phyloP scores from a whole-genome alignment of 2,329 filamentous ascomycete species.

The Penicillium sp. region DNA sequence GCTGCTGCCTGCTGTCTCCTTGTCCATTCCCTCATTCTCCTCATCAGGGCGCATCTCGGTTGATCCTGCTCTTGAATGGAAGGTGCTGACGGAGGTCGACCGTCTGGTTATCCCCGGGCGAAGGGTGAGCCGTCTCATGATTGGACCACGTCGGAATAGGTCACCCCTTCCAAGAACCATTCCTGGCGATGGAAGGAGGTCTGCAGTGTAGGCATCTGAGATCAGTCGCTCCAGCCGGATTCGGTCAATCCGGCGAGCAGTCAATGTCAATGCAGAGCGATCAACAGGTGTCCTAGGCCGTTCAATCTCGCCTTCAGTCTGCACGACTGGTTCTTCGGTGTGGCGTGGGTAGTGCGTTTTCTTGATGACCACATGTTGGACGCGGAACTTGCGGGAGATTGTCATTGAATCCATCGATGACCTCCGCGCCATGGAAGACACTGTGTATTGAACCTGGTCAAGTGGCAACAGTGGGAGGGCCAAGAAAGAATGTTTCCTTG shows the following conservation, averaged over 20 bases:
- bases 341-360: slow-evolving; percentile 72
- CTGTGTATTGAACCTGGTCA: slow-evolving; percentile 71
- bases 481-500: slow-evolving; percentile 42
- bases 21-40: slow-evolving; percentile 15
- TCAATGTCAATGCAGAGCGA: slow-evolving; percentile 65
- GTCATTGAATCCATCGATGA: slow-evolving; percentile 76
- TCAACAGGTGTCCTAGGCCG: slow-evolving; percentile 78
- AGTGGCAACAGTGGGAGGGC: slow-evolving; percentile 69
- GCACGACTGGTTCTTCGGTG: slow-evolving; percentile 44
- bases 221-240: slow-evolving; percentile 72
- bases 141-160: slow-evolving; percentile 69
- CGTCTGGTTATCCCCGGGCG: slow-evolving; percentile 72
- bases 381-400: slow-evolving; percentile 66
- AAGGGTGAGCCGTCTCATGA: slow-evolving; percentile 85
- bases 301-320: slow-evolving; percentile 58
- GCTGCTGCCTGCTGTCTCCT: slow-evolving; percentile 5
- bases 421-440: slow-evolving; percentile 54
- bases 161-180: slow-evolving; percentile 68
- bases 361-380: slow-evolving; percentile 78
- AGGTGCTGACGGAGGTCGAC: slow-evolving; percentile 55
- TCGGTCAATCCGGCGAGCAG: slow-evolving; percentile 71
- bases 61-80: slow-evolving; percentile 14
- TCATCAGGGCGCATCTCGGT: slow-evolving; percentile 5
- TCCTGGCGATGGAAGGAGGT: slow-evolving; percentile 76
- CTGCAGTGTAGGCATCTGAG: slow-evolving; percentile 78